Evolutionary conservation across 345 rosid species (phyloP).

Genomic region (Lumnitzera littorea): DNA sequence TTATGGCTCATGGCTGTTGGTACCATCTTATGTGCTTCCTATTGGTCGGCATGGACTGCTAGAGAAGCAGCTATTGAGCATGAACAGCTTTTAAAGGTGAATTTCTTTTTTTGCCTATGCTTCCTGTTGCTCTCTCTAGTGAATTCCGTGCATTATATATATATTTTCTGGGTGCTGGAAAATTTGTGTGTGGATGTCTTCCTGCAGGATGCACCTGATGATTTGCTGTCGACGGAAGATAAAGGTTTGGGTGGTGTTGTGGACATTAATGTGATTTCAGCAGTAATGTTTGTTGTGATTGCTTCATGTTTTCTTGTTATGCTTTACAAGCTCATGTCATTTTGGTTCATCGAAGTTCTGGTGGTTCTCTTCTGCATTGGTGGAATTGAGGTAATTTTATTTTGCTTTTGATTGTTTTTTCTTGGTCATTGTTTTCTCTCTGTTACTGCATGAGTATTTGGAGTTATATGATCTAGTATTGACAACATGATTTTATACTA

Average conservation of each 20-base stretch:
- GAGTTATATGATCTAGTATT: background rate
- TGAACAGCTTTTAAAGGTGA: slow-evolving; percentile 88
- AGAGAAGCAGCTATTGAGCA: slow-evolving; percentile 85
- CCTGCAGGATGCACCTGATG: slow-evolving; percentile 76
- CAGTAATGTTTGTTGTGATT: slow-evolving; percentile 77
- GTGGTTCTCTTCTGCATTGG: slow-evolving; percentile 95
- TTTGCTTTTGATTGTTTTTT: slow-evolving; percentile 6
- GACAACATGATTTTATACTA: background rate
- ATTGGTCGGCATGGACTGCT: slow-evolving; percentile 92
- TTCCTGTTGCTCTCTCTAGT: too few species aligned
- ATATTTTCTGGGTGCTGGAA: too few species aligned
- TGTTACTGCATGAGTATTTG: background rate
- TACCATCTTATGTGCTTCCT: slow-evolving; percentile 83
- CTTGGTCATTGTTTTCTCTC: background rate
- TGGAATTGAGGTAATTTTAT: slow-evolving; percentile 72
- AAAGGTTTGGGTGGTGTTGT: slow-evolving; percentile 54
- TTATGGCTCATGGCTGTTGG: slow-evolving; percentile 99
- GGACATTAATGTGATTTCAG: slow-evolving; percentile 67
- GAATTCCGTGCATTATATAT: too few species aligned
- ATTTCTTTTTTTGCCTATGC: background rate
- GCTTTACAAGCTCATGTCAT: slow-evolving; percentile 97
- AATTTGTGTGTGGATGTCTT: background rate
- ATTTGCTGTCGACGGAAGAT: slow-evolving; percentile 31
- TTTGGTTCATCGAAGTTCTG: slow-evolving; percentile 86
- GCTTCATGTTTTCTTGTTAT: slow-evolving; percentile 94